Percentiles rank a stretch among this genome's conserved stretches.
Conservation (phyloP, 371 early-diverging fungal genomes). For the Syncephalis plumigaleata region DNA sequence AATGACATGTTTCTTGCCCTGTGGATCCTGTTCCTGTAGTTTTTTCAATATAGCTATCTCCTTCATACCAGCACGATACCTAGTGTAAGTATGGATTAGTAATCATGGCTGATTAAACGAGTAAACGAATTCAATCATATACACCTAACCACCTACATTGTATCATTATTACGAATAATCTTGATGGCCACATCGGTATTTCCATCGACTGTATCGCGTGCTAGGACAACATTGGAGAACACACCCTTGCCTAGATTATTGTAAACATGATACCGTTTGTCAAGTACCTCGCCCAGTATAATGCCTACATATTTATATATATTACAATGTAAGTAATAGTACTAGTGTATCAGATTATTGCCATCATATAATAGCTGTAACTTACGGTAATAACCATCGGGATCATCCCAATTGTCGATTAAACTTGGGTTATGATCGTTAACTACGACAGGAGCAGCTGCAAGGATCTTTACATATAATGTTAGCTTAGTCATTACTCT, state of each 20-base stretch:
- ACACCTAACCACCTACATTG: conserved; percentile 74
- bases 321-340: too few relatives aligned
- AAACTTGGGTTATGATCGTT: conserved; percentile 31
- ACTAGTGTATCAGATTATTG: too few relatives aligned
- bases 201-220: conserved; percentile 44
- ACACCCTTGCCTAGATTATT: conserved; percentile 85
- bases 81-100: too few relatives aligned
- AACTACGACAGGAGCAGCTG: conserved; percentile 8
- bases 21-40: conserved; percentile 64
- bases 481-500: conserved; percentile 10
- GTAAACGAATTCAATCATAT: too few relatives aligned
- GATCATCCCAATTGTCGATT: conserved; percentile 89
- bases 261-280: conserved; percentile 71
- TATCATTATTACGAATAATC: conserved; percentile 84
- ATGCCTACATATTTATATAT: too few relatives aligned
- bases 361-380: not conserved
- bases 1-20: conserved; percentile 74
- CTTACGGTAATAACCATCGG: conserved; percentile 90
- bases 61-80: conserved; percentile 81
- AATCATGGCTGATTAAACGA: too few relatives aligned
- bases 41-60: conserved; percentile 75
- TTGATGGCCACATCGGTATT: conserved; percentile 88
- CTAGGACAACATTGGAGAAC: conserved; percentile 84
- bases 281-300: conserved; percentile 60
- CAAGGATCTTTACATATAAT: conserved; percentile 21